Evolutionary conservation across 2,329 filamentous ascomycete species (phyloP).

Genomic region (Seiridium unicorne): DNA sequence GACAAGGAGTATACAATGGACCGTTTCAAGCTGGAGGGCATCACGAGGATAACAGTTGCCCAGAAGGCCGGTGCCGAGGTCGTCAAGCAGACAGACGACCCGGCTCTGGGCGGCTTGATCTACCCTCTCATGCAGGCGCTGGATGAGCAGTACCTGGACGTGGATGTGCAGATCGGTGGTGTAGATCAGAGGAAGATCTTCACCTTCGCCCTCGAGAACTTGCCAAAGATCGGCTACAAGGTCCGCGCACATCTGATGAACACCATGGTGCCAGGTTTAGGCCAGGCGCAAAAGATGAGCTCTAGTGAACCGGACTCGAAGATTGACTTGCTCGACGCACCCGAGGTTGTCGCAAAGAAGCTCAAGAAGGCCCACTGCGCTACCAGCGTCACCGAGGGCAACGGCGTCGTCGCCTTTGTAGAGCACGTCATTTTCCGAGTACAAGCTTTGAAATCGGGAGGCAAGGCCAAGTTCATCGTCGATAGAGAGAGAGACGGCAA

Average conservation of each 20-base stretch:
- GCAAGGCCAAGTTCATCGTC: slow-evolving; percentile 65
- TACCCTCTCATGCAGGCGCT: slow-evolving; percentile 88
- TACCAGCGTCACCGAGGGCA: slow-evolving; percentile 75
- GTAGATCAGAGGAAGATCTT: slow-evolving; percentile 89
- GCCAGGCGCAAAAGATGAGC: slow-evolving; percentile 81
- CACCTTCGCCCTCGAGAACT: slow-evolving; percentile 76
- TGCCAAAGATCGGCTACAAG: slow-evolving; percentile 83
- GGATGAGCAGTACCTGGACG: slow-evolving; percentile 85
- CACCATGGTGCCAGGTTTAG: slow-evolving; percentile 85
- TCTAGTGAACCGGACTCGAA: slow-evolving; percentile 76
- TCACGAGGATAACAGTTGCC: slow-evolving; percentile 61
- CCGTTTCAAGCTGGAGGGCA: slow-evolving; percentile 73
- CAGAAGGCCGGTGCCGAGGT: slow-evolving; percentile 91
- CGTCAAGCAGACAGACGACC: slow-evolving; percentile 85
- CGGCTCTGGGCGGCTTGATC: slow-evolving; percentile 70
- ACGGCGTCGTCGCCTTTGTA: slow-evolving; percentile 83
- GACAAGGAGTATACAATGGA: slow-evolving; percentile 80
- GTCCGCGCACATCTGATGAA: slow-evolving; percentile 70
- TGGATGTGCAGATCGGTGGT: slow-evolving; percentile 86
- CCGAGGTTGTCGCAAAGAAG: slow-evolving; percentile 77
- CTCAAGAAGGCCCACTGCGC: slow-evolving; percentile 80
- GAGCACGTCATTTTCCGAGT: slow-evolving; percentile 85
- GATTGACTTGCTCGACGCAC: slow-evolving; percentile 84
- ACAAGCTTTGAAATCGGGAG: slow-evolving; percentile 54
- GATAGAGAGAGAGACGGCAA: slow-evolving; percentile 60